A percentile compares a stretch with the other conserved stretches of the same genome.
Evolutionary conservation across 805 yeast genomes (phyloP).

Genomic region (Yarrowia divulgata): DNA sequence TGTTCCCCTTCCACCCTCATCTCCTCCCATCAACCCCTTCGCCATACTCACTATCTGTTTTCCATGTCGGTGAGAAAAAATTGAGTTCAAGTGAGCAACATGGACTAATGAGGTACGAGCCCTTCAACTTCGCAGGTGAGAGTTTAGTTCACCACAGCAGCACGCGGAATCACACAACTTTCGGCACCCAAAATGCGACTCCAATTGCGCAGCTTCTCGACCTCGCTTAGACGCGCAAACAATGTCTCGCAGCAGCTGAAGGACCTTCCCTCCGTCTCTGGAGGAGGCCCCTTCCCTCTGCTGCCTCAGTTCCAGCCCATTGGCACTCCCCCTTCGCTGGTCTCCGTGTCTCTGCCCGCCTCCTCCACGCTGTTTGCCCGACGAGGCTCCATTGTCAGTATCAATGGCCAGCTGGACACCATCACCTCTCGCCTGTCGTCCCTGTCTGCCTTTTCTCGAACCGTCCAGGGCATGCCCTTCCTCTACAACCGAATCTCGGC

Average conservation of each 20-base stretch:
- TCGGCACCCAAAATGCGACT: constrained; percentile 20
- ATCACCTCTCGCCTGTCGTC: constrained; percentile 46
- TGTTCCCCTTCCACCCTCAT: background rate
- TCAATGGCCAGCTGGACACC: constrained; percentile 53
- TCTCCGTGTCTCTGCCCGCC: constrained; percentile 56
- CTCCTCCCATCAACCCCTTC: background rate
- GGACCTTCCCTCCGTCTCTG: constrained; percentile 50
- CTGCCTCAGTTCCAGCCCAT: constrained; percentile 54
- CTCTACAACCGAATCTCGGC: constrained; percentile 50
- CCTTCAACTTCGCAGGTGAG: background rate
- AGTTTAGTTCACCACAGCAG: constrained; percentile 37
- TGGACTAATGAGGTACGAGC: constrained; percentile 26
- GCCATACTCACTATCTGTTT: constrained; percentile 15
- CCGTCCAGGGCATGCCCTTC: constrained; percentile 48
- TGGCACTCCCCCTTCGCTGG: constrained; percentile 54
- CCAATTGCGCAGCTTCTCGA: constrained; percentile 38
- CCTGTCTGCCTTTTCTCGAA: constrained; percentile 43
- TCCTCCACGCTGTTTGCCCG: constrained; percentile 53
- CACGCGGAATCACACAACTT: background rate
- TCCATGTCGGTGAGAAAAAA: constrained; percentile 23
- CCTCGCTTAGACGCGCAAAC: constrained; percentile 31
- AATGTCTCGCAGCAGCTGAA: constrained; percentile 42
- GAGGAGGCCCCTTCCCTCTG: constrained; percentile 55
- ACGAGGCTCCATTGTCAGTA: constrained; percentile 55
- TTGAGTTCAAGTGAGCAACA: constrained; percentile 28